phyloP scores from a whole-genome alignment of 371 early-diverging fungal genomes.

The Nematocida ironsii region DNA sequence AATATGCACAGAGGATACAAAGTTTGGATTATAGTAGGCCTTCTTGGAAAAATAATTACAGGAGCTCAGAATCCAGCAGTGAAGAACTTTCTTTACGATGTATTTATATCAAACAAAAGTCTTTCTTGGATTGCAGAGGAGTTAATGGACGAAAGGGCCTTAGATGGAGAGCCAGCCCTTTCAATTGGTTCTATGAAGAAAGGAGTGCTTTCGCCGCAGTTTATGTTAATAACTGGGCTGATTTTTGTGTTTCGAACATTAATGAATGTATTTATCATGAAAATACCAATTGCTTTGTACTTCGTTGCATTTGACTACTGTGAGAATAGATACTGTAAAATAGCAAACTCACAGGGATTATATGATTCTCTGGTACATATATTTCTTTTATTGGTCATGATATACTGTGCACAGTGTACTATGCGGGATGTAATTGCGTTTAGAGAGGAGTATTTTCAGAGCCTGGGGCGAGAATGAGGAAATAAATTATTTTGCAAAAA shows the following conservation, averaged over 20 bases:
- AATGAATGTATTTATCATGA: conserved; percentile 13
- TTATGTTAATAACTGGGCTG: neutral
- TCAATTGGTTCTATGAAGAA: neutral
- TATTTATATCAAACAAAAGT: conserved; percentile 21
- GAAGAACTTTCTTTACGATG: conserved; percentile 14
- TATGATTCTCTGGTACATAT: conserved; percentile 18
- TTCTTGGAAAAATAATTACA: neutral
- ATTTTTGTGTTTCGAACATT: neutral
- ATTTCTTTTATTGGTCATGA: conserved; percentile 22
- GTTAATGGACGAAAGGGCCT: neutral
- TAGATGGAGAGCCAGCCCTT: neutral
- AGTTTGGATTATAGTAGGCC: neutral
- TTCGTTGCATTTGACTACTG: conserved; percentile 40
- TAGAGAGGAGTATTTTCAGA: neutral
- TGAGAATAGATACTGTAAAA: conserved; percentile 18
- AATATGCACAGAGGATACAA: conserved; percentile 8
- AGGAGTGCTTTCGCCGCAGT: neutral
- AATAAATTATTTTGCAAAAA: conserved; percentile 54
- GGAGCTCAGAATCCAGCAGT: neutral
- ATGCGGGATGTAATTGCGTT: conserved; percentile 28
- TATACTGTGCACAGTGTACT: conserved; percentile 18
- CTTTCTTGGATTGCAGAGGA: neutral
- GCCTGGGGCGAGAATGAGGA: neutral
- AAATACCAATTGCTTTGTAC: conserved; percentile 33
- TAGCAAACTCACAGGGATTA: conserved; percentile 17